Evolutionary conservation across 129 eudicot species (phyloP), one percentile per base, ranked within the genome.

Genomic region (Flaveria ramosissima): DNA sequence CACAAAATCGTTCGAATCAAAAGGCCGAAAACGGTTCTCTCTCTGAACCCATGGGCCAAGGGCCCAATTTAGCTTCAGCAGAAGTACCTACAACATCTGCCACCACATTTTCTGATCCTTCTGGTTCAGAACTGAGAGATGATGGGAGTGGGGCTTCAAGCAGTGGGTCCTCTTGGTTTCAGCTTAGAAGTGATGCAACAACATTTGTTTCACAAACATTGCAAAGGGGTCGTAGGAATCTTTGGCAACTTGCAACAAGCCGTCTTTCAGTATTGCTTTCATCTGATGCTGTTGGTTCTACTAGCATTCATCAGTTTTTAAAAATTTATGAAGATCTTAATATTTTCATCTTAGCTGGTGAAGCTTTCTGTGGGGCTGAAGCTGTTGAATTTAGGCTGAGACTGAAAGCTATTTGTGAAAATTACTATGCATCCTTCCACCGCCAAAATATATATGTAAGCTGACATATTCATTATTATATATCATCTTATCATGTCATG

Each of bases 101-200:
- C 43, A 68, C 68, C 48, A 59, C 82, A 47, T 43, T 52, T 64
- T 36, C 48, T 64, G 85, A 79, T 65, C 73, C 75, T 82, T 71
- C 74, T 68, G 84, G 61, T 69, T 85, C 88, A 21, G 90, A 81
- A 81, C 70, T 71, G 53, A 82, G 89, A 47, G 88, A 87, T 83
- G 86, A 89, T 80, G 92, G 92, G 59, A 86, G 72, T 84, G 85
- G 85, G 61, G 95, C 91, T 80, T 94, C 99, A 82, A 86, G 97
- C 70, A 87, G 96, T 82, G 99, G 92, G 41, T 94, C 99, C 61
- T 90, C 94, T 27, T 94, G 99, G 99, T 88, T 86, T 79, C 88
- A 87, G 72, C 85, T 94, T 74, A 85, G 96, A 55, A 94, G 75
- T 70, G 99, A 91, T 77, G 97, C 97, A 32, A 71, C 96, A 39